Base-by-base conservation (phyloP, 2,329 filamentous ascomycete species). In the Coniochaeta sp. region DNA sequence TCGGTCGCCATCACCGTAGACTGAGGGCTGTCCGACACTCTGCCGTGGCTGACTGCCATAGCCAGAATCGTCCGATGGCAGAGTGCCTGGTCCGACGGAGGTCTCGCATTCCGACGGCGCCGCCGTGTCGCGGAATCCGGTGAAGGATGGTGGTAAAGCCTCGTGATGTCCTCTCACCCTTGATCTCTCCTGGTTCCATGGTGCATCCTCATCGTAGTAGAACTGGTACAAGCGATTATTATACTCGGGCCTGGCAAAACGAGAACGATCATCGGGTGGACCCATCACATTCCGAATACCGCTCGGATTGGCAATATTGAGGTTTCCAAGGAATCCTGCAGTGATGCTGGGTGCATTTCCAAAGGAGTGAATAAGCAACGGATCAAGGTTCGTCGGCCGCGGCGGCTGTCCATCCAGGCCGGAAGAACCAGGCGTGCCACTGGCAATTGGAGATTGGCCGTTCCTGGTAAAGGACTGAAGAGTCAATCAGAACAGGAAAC, bases 41-140 rank as follows among this genome's bases (percentile, higher is more conserved):
- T 70, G 75, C 26, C 74, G 74, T 5, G 74, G 63, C 24, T 73
- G 73, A 57, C 76, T 76, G 9, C 72, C 77, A 62, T 82, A 82
- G 24, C 77, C 78, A 12, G 80, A 82, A 64, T 82, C 79, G 64
- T 82, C 79, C 2, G 73, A 74, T 4, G 24, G 42, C 4, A 42
- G 38, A 24, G 47, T 28, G 9, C 47, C 22, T 24, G 22, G 47
- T 5, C 47, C 47, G 14, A 52, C 17, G 47, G 72, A 65, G 5
- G 64, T 63, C 16, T 59, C 63, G 57, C 58, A 63, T 28, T 65
- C 63, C 19, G 64, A 63, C 14, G 61, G 42, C 26, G 58, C 61
- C 26, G 42, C 28, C 38, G 8, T 59, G 7, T 58, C 60, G 47
- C 56, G 56, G 22, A 44, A 58, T 30, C 55, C 60, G 57, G 34